Base-by-base conservation (phyloP, 768 basidiomycete genomes). In the Cytidiella melzeri region DNA sequence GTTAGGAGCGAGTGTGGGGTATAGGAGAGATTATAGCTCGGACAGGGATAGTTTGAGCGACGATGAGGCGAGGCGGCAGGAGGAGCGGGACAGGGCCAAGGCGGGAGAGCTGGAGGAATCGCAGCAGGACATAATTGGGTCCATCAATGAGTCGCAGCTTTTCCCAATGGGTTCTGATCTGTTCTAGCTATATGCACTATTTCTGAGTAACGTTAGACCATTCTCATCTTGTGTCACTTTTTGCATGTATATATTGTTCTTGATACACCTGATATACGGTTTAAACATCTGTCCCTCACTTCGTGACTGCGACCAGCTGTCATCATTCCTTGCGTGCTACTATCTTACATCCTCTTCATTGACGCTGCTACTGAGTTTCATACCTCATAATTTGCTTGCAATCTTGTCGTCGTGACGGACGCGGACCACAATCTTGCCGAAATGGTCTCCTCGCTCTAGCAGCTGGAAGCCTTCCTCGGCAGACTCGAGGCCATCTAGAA, bases 371-470 rank as follows among this genome's bases (percentile, higher is more conserved):
- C n/a, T 34, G 30, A 7, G 30, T 7, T 34, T 34, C 30, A 7
- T 34, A 15, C 30, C 30, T 34, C 30, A 34, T 34, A 34, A 34
- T 34, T 34, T 34, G 30, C 30, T 34, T 34, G 47, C n/a, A 15
- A 38, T 10, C 12, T 18, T 30, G 4, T 48, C 47, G 43, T 52
- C 51, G 27, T 55, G 54, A 23, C 50, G 23, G 13, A 87, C 60
- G 52, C 67, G 74, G 47, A 86, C 65, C 28, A 89, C 80, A 24
- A 91, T 77, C 65, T 91, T 91, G 13, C 90, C 88, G 60, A 90
- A 89, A 56, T 87, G 85, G 12, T 74, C 71, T 13, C 83, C 85
- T 3, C 64, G 67, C 51, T 75, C 73, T 60, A 92, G 68, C 41
- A 83, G 65, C 54, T 80, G 73, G 61, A 92, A 92, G 3, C 87